Evolutionary conservation across 441 rosid species (phyloP).

Genomic region (Theobroma grandiflorum): DNA sequence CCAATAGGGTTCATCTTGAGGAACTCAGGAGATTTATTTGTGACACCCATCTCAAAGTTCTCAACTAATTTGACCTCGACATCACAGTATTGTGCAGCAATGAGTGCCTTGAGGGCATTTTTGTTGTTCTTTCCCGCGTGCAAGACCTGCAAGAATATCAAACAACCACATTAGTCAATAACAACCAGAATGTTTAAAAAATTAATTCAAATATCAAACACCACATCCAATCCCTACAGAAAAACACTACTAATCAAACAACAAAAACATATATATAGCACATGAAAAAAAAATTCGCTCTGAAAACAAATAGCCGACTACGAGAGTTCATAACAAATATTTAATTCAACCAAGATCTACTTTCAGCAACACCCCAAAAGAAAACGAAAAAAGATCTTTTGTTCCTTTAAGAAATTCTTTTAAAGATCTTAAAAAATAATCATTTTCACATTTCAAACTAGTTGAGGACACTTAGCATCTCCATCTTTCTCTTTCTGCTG

Average conservation of each 20-base stretch:
- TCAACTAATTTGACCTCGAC: conserved; percentile 62
- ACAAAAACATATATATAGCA: too few species aligned
- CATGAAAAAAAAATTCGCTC: neutral
- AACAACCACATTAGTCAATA: conserved; percentile 1
- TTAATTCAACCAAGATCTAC: neutral
- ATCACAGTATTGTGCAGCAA: conserved; percentile 83
- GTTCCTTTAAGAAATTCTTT: neutral
- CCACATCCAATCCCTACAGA: neutral
- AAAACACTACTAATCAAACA: too few species aligned
- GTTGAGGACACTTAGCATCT: neutral
- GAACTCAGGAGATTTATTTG: conserved; percentile 85
- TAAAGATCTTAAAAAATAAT: neutral
- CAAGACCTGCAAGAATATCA: conserved; percentile 52
- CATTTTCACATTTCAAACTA: neutral
- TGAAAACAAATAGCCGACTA: neutral
- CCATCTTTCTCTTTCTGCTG: neutral
- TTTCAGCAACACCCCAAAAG: too few species aligned
- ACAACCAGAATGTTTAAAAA: neutral
- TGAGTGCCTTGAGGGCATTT: conserved; percentile 68
- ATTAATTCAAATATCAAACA: neutral
- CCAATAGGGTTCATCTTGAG: conserved; percentile 94
- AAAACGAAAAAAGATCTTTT: neutral
- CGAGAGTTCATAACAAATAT: neutral
- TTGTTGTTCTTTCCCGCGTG: conserved; percentile 61
- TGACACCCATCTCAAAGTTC: conserved; percentile 80